Percentiles rank a stretch among this genome's conserved stretches.
Evolutionary conservation across 352 stramenopile species (phyloP).

Genomic region (Phytophthora crassamura): DNA sequence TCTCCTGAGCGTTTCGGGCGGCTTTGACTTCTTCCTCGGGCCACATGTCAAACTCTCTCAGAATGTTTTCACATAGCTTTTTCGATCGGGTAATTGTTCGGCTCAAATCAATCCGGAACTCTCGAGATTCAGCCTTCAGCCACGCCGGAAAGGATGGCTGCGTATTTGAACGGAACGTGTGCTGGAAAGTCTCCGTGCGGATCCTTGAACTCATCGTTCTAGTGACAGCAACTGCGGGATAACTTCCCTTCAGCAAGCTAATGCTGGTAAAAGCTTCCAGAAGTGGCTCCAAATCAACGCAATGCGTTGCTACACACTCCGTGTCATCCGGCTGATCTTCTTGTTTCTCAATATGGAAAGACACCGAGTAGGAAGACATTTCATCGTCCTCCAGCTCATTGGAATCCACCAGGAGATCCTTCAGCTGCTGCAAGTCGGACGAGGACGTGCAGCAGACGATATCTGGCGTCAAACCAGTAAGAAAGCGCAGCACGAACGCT

Average conservation of each 20-base stretch:
- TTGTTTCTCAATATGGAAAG: constrained; percentile 59
- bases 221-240: constrained; percentile 30
- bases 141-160: constrained; percentile 26
- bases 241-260: constrained; percentile 48
- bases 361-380: constrained; percentile 37
- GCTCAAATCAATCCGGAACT: constrained; percentile 31
- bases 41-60: constrained; percentile 43
- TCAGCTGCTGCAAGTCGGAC: constrained; percentile 29
- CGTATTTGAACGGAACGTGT: constrained; percentile 6
- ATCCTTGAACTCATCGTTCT: constrained; percentile 26
- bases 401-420: constrained; percentile 10
- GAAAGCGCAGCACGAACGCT: constrained; percentile 70
- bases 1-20: constrained; percentile 10
- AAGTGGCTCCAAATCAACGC: constrained; percentile 32
- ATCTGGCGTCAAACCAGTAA: constrained; percentile 39
- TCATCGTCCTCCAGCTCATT: constrained; percentile 25
- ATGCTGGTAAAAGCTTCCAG: constrained; percentile 12
- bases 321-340: constrained; percentile 55
- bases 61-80: constrained; percentile 28
- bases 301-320: constrained; percentile 32
- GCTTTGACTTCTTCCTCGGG: constrained; percentile 30
- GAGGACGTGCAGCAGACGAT: constrained; percentile 38
- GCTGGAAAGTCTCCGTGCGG: background rate
- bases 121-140: constrained; percentile 30
- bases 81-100: constrained; percentile 2